A percentile compares a stretch with the other conserved stretches of the same genome.
phyloP scores from a whole-genome alignment of 179 eudicot genomes.

The Monotropa hypopitys region DNA sequence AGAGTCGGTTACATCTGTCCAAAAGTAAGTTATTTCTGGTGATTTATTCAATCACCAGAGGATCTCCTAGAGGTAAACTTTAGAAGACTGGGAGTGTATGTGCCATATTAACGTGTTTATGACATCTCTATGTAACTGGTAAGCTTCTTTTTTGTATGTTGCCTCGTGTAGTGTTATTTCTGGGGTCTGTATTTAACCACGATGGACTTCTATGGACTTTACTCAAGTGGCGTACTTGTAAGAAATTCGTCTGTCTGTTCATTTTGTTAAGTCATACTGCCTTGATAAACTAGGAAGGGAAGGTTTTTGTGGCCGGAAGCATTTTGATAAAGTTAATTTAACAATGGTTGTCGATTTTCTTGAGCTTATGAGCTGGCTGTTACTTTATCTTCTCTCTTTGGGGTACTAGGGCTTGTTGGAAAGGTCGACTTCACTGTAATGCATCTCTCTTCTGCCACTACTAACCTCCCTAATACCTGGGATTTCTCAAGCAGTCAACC shows the following conservation, averaged over 20 bases:
- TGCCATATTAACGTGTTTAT: neutral
- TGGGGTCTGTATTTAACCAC: neutral
- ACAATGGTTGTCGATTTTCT: neutral
- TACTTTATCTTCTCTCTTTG: neutral
- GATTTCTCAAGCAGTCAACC: constrained; percentile 46
- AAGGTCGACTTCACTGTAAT: constrained; percentile 96
- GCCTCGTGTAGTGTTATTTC: neutral
- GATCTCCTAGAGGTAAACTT: neutral
- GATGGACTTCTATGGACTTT: neutral
- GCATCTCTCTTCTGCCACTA: constrained; percentile 67
- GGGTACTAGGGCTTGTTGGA: constrained; percentile 56
- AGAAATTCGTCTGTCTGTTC: neutral
- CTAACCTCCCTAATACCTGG: constrained; percentile 54
- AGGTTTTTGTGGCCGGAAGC: neutral
- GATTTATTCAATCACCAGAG: neutral
- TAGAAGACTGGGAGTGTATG: neutral
- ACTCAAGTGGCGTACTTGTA: neutral
- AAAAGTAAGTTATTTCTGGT: neutral
- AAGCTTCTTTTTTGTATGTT: neutral
- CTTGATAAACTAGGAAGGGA: neutral
- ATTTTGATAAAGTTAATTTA: neutral
- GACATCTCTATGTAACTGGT: neutral
- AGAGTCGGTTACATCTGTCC: neutral
- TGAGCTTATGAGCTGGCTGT: neutral
- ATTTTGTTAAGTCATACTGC: neutral